These are phyloP conservation scores for Aspergillus tanneri DNA, from an alignment of 2,329 filamentous ascomycete species.

Conservation along the genomic window DNA sequence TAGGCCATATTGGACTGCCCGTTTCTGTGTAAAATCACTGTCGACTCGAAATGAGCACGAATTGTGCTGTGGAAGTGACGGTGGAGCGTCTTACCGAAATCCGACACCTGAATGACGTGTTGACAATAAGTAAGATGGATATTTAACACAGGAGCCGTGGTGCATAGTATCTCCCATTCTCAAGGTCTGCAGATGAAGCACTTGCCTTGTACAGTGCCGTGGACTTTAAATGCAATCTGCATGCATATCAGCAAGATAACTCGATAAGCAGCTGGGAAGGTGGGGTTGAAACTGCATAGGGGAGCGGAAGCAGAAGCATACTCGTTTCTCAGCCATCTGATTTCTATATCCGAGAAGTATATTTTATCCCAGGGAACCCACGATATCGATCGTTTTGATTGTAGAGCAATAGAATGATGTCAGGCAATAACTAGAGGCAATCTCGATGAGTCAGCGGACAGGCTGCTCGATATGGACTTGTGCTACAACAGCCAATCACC, in stretches of 20 bases:
- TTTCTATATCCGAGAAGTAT: neutral
- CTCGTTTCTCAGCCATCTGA: neutral
- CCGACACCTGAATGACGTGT: constrained; percentile 29
- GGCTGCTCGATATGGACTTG: neutral
- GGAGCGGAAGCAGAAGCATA: neutral
- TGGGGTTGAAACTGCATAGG: too few relatives aligned
- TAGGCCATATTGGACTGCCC: constrained; percentile 44
- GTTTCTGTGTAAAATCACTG: constrained; percentile 46
- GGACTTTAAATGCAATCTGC: constrained; percentile 50
- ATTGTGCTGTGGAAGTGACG: too few relatives aligned
- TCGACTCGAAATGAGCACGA: too few relatives aligned
- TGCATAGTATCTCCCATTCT: neutral
- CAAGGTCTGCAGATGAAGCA: neutral
- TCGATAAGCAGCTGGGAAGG: too few relatives aligned
- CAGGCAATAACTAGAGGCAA: neutral
- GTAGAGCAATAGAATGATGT: too few relatives aligned
- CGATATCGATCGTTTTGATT: too few relatives aligned
- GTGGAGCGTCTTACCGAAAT: constrained; percentile 37
- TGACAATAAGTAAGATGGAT: neutral
- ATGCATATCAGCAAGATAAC: constrained; percentile 5
- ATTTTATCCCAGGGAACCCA: neutral
- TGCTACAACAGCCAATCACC: neutral
- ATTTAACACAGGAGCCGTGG: neutral
- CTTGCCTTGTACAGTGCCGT: constrained; percentile 69
- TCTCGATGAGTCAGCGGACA: neutral